Percentiles rank a stretch among this genome's conserved stretches.
Conservation (phyloP, 495 filamentous ascomycete species). For the Neurospora cerealis region DNA sequence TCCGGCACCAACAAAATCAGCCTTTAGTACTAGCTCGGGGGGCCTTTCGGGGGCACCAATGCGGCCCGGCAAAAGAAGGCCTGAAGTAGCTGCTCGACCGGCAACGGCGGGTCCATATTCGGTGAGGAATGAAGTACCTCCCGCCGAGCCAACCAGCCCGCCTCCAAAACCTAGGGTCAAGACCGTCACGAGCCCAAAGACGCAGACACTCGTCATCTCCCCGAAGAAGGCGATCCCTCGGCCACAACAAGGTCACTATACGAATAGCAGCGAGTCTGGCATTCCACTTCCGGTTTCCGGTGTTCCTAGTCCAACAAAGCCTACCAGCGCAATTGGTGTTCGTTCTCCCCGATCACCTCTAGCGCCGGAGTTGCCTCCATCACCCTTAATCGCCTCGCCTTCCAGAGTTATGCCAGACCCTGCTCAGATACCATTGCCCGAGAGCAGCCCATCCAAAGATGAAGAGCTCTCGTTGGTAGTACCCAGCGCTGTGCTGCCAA, state of each 20-base stretch:
- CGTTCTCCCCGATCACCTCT: conserved; percentile 17
- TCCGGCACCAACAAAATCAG: conserved; percentile 31
- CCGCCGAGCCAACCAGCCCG: conserved; percentile 32
- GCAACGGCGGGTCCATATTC: conserved; percentile 50
- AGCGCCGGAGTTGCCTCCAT: conserved; percentile 6
- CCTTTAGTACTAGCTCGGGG: conserved; percentile 28
- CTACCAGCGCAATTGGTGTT: conserved; percentile 14
- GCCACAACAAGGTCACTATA: conserved; percentile 29
- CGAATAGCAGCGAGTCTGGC: conserved; percentile 35
- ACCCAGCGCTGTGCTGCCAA: conserved; percentile 16
- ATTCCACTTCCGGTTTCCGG: conserved; percentile 21
- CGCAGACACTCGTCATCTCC: conserved; percentile 21
- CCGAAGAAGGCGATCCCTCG: conserved; percentile 36
- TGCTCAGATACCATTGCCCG: conserved; percentile 3
- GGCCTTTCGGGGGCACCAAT: conserved; percentile 48
- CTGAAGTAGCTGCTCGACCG: conserved; percentile 40
- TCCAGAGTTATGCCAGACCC: conserved; percentile 14
- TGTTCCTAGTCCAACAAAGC: conserved; percentile 26
- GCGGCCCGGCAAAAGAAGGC: conserved; percentile 39
- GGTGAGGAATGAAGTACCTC: conserved; percentile 36
- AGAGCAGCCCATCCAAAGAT: conserved; percentile 26
- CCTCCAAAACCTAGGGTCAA: conserved; percentile 23
- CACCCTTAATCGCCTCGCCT: conserved; percentile 26
- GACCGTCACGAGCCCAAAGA: conserved; percentile 27
- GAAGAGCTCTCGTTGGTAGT: conserved; percentile 45